Base-by-base conservation (phyloP, 192 early-diverging fungal genomes). In the Diversispora eburnea region DNA sequence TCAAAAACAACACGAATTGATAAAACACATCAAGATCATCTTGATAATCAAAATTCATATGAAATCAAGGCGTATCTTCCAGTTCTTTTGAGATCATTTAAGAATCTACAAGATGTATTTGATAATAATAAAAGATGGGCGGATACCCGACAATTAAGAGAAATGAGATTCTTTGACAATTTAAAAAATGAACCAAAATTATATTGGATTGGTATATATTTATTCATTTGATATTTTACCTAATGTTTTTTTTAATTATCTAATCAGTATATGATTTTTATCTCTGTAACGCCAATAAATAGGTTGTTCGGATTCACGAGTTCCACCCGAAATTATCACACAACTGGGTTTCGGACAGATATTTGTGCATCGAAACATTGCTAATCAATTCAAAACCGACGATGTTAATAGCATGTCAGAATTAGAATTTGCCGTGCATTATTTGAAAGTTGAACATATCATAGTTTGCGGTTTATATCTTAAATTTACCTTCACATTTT, bases 341-440 rank as follows among this genome's bases (percentile, higher is more conserved):
- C 83, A 85, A 51, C 80, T 83, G 55, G 82, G 83, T 13, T 90
- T 91, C 9, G 96, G 96, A 17, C 92, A 97, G 58, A 80, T 98
- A 46, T 99, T 99, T 85, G 92, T 96, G 3, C 94, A 97, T 84
- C 87, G 97, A 76, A 99, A 98, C 83, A 95, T 99, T 66, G 97
- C 96, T 72, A 98, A 98, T 81, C 89, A 93, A 47, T 87, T 98
- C 42, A 80, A 84, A 3, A 83, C 87, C 78, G 87, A 90, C 64
- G 97, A 99, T 75, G 63, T 92, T 60, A 94, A 88, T 76, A 84
- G 84, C 56, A 86, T 94, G 48, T 91, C 91, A 4, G 97, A 97
- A 70, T 85, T 99, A 42, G 93, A 98, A 79, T 99, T 93, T 74
- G 93, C 96, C 13, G 91, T 99, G 66, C 89, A 96, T 67, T 84